Evolutionary conservation across 2,329 filamentous ascomycete genomes (phyloP).

Genomic region (Talaromyces sp.): DNA sequence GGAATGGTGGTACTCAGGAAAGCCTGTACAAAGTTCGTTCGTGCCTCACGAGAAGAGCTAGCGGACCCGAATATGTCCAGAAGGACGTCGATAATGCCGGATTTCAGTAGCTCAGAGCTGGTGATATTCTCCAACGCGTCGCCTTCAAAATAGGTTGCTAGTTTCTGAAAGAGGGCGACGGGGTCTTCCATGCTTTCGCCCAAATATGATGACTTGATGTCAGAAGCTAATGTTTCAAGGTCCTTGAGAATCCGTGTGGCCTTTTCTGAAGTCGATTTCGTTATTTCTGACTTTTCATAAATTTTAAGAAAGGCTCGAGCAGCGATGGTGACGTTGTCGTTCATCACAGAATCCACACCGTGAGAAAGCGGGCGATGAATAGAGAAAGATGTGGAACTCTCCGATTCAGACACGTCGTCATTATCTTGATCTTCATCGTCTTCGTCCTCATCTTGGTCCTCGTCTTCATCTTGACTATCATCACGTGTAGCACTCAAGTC

Average conservation of each 20-base stretch:
- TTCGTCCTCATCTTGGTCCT: conserved; percentile 26
- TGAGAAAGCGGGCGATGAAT: conserved; percentile 35
- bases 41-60: conserved; percentile 55
- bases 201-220: conserved; percentile 69
- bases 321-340: conserved; percentile 68
- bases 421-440: conserved; percentile 42
- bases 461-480: conserved; percentile 28
- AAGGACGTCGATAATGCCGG: conserved; percentile 79
- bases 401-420: conserved; percentile 59
- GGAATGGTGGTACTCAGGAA: conserved; percentile 76
- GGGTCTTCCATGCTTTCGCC: conserved; percentile 45
- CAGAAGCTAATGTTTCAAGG: conserved; percentile 65
- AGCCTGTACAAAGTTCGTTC: conserved; percentile 79
- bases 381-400: conserved; percentile 58
- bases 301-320: conserved; percentile 79
- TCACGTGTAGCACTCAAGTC: conserved; percentile 7
- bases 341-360: conserved; percentile 49
- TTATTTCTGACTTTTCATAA: conserved; percentile 71
- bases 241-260: conserved; percentile 70
- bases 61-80: conserved; percentile 76
- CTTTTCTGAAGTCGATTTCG: conserved; percentile 68
- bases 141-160: conserved; percentile 81
- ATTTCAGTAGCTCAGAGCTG: conserved; percentile 88
- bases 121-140: conserved; percentile 91
- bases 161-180: conserved; percentile 63